phyloP scores from a whole-genome alignment of 2,329 filamentous ascomycete genomes.

The Diaporthe ampelina region DNA sequence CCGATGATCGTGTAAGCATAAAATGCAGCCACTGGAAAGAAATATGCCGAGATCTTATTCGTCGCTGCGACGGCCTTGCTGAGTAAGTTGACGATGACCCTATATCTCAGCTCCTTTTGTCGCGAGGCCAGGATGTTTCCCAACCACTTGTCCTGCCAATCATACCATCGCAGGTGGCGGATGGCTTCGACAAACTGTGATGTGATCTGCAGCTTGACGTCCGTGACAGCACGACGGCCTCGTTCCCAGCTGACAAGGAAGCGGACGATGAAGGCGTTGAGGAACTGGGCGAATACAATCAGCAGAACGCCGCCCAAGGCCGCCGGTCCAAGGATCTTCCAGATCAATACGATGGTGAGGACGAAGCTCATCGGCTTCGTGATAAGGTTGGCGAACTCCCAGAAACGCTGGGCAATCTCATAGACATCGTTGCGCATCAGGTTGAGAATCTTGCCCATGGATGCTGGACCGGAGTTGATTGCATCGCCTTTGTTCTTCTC shows the following conservation, averaged over 20 bases:
- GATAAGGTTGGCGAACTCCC: slow-evolving; percentile 85
- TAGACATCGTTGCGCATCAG: slow-evolving; percentile 87
- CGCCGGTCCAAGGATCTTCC: slow-evolving; percentile 84
- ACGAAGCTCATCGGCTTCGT: slow-evolving; percentile 83
- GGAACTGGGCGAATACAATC: slow-evolving; percentile 75
- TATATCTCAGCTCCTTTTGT: slow-evolving; percentile 75
- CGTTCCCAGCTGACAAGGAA: slow-evolving; percentile 78
- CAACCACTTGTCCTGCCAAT: slow-evolving; percentile 85
- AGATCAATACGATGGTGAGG: slow-evolving; percentile 80
- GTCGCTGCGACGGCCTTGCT: slow-evolving; percentile 74
- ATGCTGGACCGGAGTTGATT: slow-evolving; percentile 68
- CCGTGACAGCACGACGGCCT: slow-evolving; percentile 79
- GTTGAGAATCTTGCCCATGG: slow-evolving; percentile 92
- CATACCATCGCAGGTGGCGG: slow-evolving; percentile 84
- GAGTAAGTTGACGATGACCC: slow-evolving; percentile 75
- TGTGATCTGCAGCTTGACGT: slow-evolving; percentile 83
- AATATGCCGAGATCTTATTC: slow-evolving; percentile 78
- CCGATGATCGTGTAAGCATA: slow-evolving; percentile 84
- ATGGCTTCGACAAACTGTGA: slow-evolving; percentile 91
- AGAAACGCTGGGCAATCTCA: slow-evolving; percentile 86
- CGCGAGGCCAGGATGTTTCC: slow-evolving; percentile 76
- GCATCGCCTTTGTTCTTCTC: slow-evolving; percentile 45
- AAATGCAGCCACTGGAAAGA: slow-evolving; percentile 86
- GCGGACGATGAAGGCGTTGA: slow-evolving; percentile 78
- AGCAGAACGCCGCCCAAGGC: slow-evolving; percentile 81